phyloP scores from a whole-genome alignment of 805 yeast species.

The Zygoascus bituminiphila region DNA sequence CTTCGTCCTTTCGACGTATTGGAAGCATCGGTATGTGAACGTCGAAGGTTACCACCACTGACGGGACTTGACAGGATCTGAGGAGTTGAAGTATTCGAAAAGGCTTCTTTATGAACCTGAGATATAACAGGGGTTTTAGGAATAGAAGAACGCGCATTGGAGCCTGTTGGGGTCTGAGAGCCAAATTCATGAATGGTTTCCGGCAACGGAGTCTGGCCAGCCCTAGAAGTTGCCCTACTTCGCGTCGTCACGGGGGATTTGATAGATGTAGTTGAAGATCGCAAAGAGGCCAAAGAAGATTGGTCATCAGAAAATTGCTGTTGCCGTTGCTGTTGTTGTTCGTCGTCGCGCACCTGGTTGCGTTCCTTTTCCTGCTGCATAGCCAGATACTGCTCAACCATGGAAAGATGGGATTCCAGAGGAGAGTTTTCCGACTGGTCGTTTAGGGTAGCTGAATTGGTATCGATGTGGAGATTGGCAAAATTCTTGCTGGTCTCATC shows the following conservation, averaged over 20 bases:
- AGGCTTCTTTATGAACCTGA: background rate
- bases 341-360: background rate
- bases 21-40: conserved; percentile 6
- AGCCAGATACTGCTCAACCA: conserved; percentile 5
- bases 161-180: background rate
- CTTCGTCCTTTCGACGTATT: conserved; percentile 7
- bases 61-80: conserved; percentile 4
- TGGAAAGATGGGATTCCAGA: background rate
- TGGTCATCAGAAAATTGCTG: background rate
- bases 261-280: conserved; percentile 12
- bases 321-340: too few species aligned
- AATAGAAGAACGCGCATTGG: background rate
- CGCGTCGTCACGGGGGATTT: conserved; percentile 8
- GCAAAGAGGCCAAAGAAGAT: conserved; percentile 7
- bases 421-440: background rate
- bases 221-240: conserved; percentile 17
- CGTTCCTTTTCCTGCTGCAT: conserved; percentile 1
- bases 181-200: conserved; percentile 1
- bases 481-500: background rate
- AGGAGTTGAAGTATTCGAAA: conserved; percentile 1
- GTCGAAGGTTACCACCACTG: background rate
- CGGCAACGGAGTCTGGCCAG: conserved; percentile 12
- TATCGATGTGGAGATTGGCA: background rate
- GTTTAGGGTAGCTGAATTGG: background rate
- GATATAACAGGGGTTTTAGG: conserved; percentile 4